Evolutionary conservation across 2,329 filamentous ascomycete genomes (phyloP).

Genomic region (Neocatenulostroma microsporum): DNA sequence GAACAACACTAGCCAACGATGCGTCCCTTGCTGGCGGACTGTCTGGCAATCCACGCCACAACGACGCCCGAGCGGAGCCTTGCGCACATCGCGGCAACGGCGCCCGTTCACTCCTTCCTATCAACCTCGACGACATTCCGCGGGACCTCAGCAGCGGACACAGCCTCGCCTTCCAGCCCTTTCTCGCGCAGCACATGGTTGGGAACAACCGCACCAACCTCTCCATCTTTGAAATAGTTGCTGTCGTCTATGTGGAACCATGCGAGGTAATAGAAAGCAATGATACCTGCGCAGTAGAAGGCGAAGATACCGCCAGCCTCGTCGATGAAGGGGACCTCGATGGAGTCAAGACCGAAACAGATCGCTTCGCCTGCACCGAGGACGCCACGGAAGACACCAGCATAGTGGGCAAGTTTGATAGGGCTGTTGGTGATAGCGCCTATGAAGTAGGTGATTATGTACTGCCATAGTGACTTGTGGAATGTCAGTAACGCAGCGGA

Average conservation of each 20-base stretch:
- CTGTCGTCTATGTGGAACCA: conserved; percentile 22
- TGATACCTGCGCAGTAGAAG: conserved; percentile 15
- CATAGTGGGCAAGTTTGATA: conserved; percentile 11
- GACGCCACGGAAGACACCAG: conserved; percentile 24
- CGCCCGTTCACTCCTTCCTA: too few relatives aligned
- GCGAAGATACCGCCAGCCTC: conserved; percentile 19
- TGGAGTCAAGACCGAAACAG: conserved; percentile 24
- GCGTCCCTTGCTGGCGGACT: too few relatives aligned
- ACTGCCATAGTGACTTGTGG: conserved; percentile 22
- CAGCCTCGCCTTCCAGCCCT: conserved; percentile 1
- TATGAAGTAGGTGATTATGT: conserved; percentile 25
- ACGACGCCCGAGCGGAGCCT: too few relatives aligned
- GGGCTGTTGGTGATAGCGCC: conserved; percentile 24
- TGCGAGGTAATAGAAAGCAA: conserved; percentile 15
- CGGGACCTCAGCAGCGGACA: not conserved
- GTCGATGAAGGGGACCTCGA: conserved; percentile 21
- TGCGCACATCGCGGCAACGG: too few relatives aligned
- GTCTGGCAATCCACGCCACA: too few relatives aligned
- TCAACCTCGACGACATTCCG: not conserved
- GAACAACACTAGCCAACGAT: too few relatives aligned
- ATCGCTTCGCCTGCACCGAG: conserved; percentile 25
- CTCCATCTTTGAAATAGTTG: conserved; percentile 20
- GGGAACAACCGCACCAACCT: conserved; percentile 22
- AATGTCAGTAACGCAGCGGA: not conserved
- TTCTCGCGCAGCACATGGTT: conserved; percentile 22